Evolutionary conservation across 176 grass and related monocot species (phyloP), one percentile per base, ranked within the genome.

Genomic region (Oryza longistaminata): DNA sequence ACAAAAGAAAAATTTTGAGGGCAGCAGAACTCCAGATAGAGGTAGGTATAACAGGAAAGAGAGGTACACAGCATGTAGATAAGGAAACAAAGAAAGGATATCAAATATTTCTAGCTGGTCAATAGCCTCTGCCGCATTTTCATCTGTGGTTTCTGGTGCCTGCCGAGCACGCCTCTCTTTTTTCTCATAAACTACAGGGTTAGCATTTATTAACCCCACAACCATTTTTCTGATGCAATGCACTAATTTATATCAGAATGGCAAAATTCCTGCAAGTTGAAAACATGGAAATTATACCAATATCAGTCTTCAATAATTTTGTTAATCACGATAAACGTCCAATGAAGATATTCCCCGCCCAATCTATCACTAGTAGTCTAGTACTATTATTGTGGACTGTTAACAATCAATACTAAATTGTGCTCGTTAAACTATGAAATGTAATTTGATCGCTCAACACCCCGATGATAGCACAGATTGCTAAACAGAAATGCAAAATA

Each of bases 91-190:
- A 48, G 52, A 29, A 86, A 92, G 88, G 91, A 96, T 96, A 96
- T 95, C 96, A 85, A 99, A 99, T 87, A 99, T 89, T 88, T 99
- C 96, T 79, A 83, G 90, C 50, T 94, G 90, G 78, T 99, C 93
- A 67, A 99, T 96, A 34, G 81, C 52, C 75, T 99, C 93, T 67
- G 75, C 78, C 13, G 88, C 83, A 85, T 91, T 86, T 87, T 91
- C 93, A 86, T 96, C 90, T 82, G 60, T 83, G 39, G 76, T 53
- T 21, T 71, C 53, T 24, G 93, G 86, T 31, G 83, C 58, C 44
- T 85, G 81, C 16, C 86, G 50, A 29, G 69, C 21, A 1, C 84
- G 87, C 26, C 93, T 88, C 82, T 96, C 93, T 67, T 91, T 94
- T 80, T 83, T 95, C 88, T 96, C 84, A 77, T 96, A 87, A 37